These are phyloP conservation scores for Metarhizium anisopliae DNA, from an alignment of 2,329 filamentous ascomycete species.

Conservation along the genomic window DNA sequence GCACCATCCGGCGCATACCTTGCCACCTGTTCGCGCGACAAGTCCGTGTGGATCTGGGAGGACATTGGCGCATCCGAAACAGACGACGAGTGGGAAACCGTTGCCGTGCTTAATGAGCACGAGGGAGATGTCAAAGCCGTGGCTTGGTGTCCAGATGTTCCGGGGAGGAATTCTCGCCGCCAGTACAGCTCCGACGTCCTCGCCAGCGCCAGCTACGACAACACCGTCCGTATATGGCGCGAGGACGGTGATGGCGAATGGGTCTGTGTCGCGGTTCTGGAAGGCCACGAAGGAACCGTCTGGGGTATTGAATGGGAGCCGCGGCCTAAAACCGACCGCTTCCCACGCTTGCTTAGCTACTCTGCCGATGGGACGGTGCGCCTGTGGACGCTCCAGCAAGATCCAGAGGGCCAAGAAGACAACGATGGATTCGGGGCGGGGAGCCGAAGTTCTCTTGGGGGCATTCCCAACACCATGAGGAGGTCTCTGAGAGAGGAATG, in stretches of 20 bases:
- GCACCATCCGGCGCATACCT: slow-evolving; percentile 67
- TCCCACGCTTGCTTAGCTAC: slow-evolving; percentile 65
- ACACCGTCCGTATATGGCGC: slow-evolving; percentile 79
- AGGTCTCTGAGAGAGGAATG: slow-evolving; percentile 72
- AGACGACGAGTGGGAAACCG: slow-evolving; percentile 94
- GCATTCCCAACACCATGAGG: slow-evolving; percentile 85
- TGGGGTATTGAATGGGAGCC: slow-evolving; percentile 76
- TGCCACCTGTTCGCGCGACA: slow-evolving; percentile 86
- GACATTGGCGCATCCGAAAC: slow-evolving; percentile 65
- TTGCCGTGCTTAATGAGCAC: slow-evolving; percentile 90
- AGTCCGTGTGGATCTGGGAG: slow-evolving; percentile 98
- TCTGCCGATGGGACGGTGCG: slow-evolving; percentile 75
- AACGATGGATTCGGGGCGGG: slow-evolving; percentile 16
- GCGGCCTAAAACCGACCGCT: slow-evolving; percentile 28
- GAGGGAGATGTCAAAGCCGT: slow-evolving; percentile 93
- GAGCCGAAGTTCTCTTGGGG: slow-evolving; percentile 37
- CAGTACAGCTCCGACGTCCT: slow-evolving; percentile 60
- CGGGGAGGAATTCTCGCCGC: slow-evolving; percentile 34
- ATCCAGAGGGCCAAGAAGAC: slow-evolving; percentile 36
- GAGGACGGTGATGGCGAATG: slow-evolving; percentile 87
- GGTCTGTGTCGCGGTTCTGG: slow-evolving; percentile 76
- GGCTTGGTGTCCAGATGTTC: slow-evolving; percentile 73
- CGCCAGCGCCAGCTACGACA: slow-evolving; percentile 88
- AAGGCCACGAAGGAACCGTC: slow-evolving; percentile 77
- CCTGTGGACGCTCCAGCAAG: slow-evolving; percentile 63